Percentiles rank a stretch among this genome's conserved stretches.
phyloP scores from a whole-genome alignment of 805 yeast species.

The Metschnikowia shivogae region DNA sequence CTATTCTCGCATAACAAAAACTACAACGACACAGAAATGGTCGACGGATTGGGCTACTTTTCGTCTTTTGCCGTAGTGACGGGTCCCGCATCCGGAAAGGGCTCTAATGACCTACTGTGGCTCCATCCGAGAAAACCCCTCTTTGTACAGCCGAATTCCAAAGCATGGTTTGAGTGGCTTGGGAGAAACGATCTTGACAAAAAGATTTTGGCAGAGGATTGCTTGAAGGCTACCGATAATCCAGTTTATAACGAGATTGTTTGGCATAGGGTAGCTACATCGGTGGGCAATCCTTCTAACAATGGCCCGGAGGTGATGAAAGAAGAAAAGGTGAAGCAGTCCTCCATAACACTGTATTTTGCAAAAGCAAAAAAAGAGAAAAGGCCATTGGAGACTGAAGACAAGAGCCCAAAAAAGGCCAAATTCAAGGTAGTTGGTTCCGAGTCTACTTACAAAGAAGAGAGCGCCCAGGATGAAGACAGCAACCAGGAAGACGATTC shows the following conservation, averaged over 20 bases:
- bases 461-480: constrained; percentile 2
- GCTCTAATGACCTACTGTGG: constrained; percentile 54
- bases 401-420: not conserved
- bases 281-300: constrained; percentile 59
- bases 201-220: constrained; percentile 32
- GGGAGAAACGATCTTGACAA: constrained; percentile 40
- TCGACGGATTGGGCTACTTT: constrained; percentile 20
- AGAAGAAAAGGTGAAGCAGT: constrained; percentile 25
- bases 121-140: constrained; percentile 79
- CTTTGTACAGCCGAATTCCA: constrained; percentile 53
- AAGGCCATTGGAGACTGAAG: not conserved
- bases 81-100: constrained; percentile 48
- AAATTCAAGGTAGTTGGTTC: constrained; percentile 1
- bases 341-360: constrained; percentile 15
- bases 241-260: constrained; percentile 37
- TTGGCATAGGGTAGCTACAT: constrained; percentile 52
- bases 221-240: constrained; percentile 34
- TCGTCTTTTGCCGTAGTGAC: constrained; percentile 69
- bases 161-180: constrained; percentile 65
- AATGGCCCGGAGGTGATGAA: constrained; percentile 35
- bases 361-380: constrained; percentile 3
- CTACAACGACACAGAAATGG: constrained; percentile 21
- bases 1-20: constrained; percentile 35
- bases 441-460: not conserved
- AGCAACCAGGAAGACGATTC: constrained; percentile 1